Base-by-base conservation (phyloP, 2,329 filamentous ascomycete genomes). In the Mariannaea elegans region DNA sequence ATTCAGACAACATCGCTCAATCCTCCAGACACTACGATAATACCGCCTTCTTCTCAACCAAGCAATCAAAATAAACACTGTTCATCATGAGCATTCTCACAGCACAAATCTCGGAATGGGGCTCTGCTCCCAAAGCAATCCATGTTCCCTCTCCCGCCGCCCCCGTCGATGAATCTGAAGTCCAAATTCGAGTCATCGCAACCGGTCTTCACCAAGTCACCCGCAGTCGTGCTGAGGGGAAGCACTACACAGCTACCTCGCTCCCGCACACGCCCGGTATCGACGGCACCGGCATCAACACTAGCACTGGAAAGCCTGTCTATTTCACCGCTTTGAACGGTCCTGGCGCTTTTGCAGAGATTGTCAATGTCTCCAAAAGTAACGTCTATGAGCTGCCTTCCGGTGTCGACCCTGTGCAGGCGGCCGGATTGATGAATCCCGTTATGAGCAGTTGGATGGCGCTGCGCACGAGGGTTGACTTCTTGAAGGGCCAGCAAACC, bases 401-500 rank as follows among this genome's bases (percentile, higher is more conserved):
- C 0, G 76, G 72, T 4, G 77, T 81, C 7, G 81, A 86, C 62
- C 75, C 81, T 0, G 71, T 80, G 1, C 76, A 80, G 27, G 77
- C 84, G n/a, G 85, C 85, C 0, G 83, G 78, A 0, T 74, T 82
- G 52, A 75, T 81, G 24, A 88, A 87, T 61, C 84, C 84, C 0
- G 82, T 80, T 23, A 79, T 85, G 76, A 81, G 80, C 52, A 81
- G 78, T 39, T 87, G 84, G 84, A 85, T 87, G 83, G 84, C 83
- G 2, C 73, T 87, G 32, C 76, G 74, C 16, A 74, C 77, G 29
- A 77, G 84, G 5, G 78, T 78, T 0, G 64, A 58, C 3, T 71
- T 82, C 13, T 29, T 64, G 21, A 55, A 47, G 32, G 54, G 51
- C 8, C 36, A 52, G 23, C 45, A 29, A 2, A 75, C 77, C 10